Conservation (phyloP, 2,329 filamentous ascomycete genomes). For the Hawksworthiomyces lignivorus region DNA sequence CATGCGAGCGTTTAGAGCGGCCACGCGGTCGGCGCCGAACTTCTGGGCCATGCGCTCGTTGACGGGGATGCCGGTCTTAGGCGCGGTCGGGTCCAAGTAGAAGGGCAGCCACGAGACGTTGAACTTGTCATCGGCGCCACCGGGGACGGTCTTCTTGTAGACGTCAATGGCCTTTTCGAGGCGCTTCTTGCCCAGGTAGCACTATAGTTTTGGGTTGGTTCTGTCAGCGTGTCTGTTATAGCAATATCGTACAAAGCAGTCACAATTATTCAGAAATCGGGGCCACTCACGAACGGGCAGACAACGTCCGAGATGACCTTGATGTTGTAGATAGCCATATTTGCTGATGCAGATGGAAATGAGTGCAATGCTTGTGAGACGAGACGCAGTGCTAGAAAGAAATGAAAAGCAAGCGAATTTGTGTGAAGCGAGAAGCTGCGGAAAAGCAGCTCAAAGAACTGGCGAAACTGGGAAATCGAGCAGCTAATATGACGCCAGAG, state of each 20-base stretch:
- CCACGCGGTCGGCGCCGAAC: conserved; percentile 55
- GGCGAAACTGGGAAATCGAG: not conserved
- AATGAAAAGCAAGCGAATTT: no score
- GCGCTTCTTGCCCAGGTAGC: conserved; percentile 73
- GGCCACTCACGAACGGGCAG: conserved; percentile 51
- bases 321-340: conserved; percentile 69
- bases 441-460: not conserved
- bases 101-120: conserved; percentile 69
- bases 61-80: conserved; percentile 36
- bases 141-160: conserved; percentile 56
- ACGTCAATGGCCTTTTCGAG: conserved; percentile 63
- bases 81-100: conserved; percentile 65
- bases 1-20: conserved; percentile 23
- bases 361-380: not conserved
- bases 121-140: conserved; percentile 57
- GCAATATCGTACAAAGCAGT: not conserved
- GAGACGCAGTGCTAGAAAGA: no score
- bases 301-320: conserved; percentile 74
- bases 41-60: conserved; percentile 48
- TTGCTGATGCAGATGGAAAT: no score
- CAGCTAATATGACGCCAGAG: conserved; percentile 5
- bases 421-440: not conserved
- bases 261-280: no score
- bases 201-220: conserved; percentile 30
- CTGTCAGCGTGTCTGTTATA: conserved; percentile 16